Conservation (phyloP, 768 basidiomycete genomes). For the Asterophora lycoperdoides region DNA sequence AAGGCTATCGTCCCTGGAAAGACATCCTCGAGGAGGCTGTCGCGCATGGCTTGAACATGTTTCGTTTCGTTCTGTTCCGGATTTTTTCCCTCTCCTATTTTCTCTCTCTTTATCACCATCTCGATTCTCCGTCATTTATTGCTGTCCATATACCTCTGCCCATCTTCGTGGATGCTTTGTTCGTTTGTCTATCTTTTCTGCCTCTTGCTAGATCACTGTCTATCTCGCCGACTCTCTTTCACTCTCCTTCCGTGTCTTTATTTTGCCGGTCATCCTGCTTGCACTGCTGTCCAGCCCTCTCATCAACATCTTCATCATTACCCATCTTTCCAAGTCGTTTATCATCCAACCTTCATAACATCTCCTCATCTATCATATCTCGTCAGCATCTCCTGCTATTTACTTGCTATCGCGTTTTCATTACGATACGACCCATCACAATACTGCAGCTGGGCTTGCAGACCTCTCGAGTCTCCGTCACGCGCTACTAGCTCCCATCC, state of each 20-base stretch:
- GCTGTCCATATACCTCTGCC: constrained; percentile 2
- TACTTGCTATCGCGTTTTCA: constrained; percentile 12
- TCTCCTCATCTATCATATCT: constrained; percentile 2
- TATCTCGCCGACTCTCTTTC: neutral
- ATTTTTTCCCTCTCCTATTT: constrained; percentile 1
- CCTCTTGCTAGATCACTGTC: neutral
- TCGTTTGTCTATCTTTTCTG: neutral
- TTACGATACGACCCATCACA: neutral
- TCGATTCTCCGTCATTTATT: neutral
- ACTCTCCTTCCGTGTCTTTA: neutral
- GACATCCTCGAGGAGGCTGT: constrained; percentile 46
- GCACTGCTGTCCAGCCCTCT: constrained; percentile 4
- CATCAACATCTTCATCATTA: neutral
- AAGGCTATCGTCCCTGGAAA: constrained; percentile 73
- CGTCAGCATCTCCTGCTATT: constrained; percentile 8
- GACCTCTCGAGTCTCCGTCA: constrained; percentile 2
- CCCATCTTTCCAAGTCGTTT: too few species aligned
- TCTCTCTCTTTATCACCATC: neutral
- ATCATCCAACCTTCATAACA: neutral
- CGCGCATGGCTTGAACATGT: constrained; percentile 34
- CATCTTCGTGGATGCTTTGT: neutral
- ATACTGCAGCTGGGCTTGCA: constrained; percentile 3
- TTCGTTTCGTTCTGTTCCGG: neutral
- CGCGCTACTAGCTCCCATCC: neutral
- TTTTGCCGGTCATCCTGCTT: neutral